A percentile compares a stretch with the other conserved stretches of the same genome.
These are phyloP conservation scores for Lolium rigidum DNA, from an alignment of 176 grass and related monocot genomes.

Conservation along the genomic window DNA sequence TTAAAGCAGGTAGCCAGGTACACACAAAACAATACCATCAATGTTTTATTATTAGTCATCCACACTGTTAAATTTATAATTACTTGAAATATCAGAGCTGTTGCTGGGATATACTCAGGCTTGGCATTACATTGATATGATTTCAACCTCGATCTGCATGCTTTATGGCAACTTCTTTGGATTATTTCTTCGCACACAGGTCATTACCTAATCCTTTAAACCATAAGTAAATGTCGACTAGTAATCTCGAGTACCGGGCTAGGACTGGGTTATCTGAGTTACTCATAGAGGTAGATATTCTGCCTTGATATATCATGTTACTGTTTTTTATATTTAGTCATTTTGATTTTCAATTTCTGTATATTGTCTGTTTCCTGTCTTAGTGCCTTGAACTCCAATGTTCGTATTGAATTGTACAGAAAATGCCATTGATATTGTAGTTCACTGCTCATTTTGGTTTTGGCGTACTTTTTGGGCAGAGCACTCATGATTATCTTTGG, in stretches of 20 bases:
- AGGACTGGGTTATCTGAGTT: conserved; percentile 86
- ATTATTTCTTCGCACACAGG: too few relatives aligned
- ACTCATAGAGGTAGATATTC: conserved; percentile 68
- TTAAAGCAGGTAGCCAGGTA: too few relatives aligned
- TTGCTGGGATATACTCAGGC: too few relatives aligned
- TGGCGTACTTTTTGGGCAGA: background rate
- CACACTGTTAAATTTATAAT: too few relatives aligned
- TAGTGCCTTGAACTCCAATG: background rate
- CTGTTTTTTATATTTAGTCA: conserved; percentile 24
- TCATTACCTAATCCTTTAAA: conserved; percentile 54
- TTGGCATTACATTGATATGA: too few relatives aligned
- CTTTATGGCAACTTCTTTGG: too few relatives aligned
- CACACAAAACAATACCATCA: too few relatives aligned
- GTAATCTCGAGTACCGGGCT: conserved; percentile 74
- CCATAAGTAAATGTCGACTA: conserved; percentile 80
- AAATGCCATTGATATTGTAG: too few relatives aligned
- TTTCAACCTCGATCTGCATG: too few relatives aligned
- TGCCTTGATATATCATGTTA: conserved; percentile 22
- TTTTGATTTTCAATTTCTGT: conserved; percentile 22
- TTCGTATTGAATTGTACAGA: too few relatives aligned
- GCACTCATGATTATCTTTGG: conserved; percentile 3
- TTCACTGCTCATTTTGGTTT: conserved; percentile 16
- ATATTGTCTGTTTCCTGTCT: background rate
- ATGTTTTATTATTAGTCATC: too few relatives aligned
- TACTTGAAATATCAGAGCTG: too few relatives aligned